Base-by-base conservation (phyloP, 2,329 filamentous ascomycete genomes). In the Chalaropsis thielavioides region DNA sequence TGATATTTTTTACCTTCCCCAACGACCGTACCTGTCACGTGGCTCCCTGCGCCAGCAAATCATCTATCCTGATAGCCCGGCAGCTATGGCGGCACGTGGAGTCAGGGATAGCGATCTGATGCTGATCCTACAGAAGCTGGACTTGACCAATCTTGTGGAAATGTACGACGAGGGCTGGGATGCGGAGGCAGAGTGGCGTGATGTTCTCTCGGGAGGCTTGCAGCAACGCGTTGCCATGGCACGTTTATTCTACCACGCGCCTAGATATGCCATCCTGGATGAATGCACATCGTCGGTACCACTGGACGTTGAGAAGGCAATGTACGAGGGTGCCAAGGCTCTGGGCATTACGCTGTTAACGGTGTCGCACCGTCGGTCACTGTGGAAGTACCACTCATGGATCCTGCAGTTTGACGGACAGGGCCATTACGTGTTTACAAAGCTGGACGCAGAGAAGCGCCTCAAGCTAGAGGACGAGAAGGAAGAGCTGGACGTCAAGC, bases 191-290 rank as follows among this genome's bases (percentile, higher is more conserved):
- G 92, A 97, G 77, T 99, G 94, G 94, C 87, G 91, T 60, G 92
- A 97, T 70, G 90, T 95, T 0, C 82, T 99, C 35, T 95, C 90
- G 0, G 90, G 90, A 13, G 94, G 94, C 6, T 80, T 96, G 22
- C 94, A 99, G 76, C 94, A 99, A 77, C 88, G 94, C 63, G 89
- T 99, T 24, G 94, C 94, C 67, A 97, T 97, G 90, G 94, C 94
- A 0, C 82, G 94, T 0, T 81, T 96, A 19, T 96, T 96, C 76
- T 97, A 97, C 75, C 92, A 97, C 76, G 81, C 85, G 10, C 92
- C 92, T 0, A 87, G 88, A 70, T 97, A 96, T 74, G 94, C 94
- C 11, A 99, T 99, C 69, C 79, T 99, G 44, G 94, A 99, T 73
- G 94, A 99, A 77, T 99, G 94, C 75, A 99, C 94, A 6, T 92